These are phyloP conservation scores for Aspergillus puulaauensis DNA, from an alignment of 2,329 filamentous ascomycete genomes.

Conservation along the genomic window DNA sequence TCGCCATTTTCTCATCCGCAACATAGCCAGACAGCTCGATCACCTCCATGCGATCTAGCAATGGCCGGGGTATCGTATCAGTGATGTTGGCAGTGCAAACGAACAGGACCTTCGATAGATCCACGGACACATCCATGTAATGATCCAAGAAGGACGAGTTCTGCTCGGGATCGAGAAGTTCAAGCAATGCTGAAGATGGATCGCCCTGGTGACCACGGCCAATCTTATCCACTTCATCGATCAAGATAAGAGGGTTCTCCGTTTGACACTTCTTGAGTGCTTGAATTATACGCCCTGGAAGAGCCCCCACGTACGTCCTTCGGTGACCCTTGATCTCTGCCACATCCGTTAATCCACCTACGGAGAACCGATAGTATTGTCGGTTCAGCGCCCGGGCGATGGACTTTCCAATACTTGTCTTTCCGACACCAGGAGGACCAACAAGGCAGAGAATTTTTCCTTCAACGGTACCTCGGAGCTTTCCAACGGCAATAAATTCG, in stretches of 20 bases:
- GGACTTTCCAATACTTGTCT: conserved; percentile 98
- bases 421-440: conserved; percentile 93
- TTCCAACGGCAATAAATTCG: conserved; percentile 97
- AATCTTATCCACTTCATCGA: conserved; percentile 98
- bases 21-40: conserved; percentile 96
- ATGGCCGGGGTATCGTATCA: conserved; percentile 90
- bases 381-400: conserved; percentile 92
- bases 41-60: conserved; percentile 96
- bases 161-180: conserved; percentile 93
- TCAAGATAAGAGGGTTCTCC: conserved; percentile 93
- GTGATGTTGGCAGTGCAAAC: conserved; percentile 99
- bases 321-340: conserved; percentile 98
- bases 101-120: conserved; percentile 95
- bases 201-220: conserved; percentile 95
- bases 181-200: conserved; percentile 88
- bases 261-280: conserved; percentile 99
- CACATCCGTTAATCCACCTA: conserved; percentile 93
- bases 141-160: conserved; percentile 97
- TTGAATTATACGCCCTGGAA: conserved; percentile 96
- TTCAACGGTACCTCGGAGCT: conserved; percentile 93
- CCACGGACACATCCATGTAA: conserved; percentile 97
- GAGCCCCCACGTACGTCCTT: conserved; percentile 90
- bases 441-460: conserved; percentile 98
- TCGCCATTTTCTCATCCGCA: conserved; percentile 97
- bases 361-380: conserved; percentile 97